These are phyloP conservation scores for Mucor lusitanicus DNA, from an alignment of 371 early-diverging fungal genomes.

Conservation along the genomic window DNA sequence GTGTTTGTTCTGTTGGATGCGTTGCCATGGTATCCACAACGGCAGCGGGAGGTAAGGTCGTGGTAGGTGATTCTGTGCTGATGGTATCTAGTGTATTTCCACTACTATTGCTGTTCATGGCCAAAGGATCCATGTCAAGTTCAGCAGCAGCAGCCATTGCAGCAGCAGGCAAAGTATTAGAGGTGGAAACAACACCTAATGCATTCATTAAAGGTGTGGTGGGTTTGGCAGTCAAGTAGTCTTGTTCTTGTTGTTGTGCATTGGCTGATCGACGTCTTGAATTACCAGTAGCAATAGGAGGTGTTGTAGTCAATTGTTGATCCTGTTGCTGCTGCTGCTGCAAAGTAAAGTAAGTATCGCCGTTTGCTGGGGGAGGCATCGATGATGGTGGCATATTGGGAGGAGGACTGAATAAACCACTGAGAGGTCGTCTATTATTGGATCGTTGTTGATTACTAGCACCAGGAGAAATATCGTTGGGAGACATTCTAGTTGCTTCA, in stretches of 20 bases:
- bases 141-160: neutral
- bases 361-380: neutral
- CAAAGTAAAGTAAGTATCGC: conserved; percentile 21
- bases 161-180: conserved; percentile 1
- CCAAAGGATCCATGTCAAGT: too few species aligned
- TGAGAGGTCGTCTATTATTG: conserved; percentile 6
- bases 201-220: neutral
- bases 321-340: conserved; percentile 4
- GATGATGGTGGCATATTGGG: neutral
- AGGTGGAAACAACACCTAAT: neutral
- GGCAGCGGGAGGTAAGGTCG: neutral
- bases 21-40: neutral
- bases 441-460: neutral
- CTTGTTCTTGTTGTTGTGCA: neutral
- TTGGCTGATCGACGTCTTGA: conserved; percentile 3
- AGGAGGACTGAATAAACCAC: conserved; percentile 30
- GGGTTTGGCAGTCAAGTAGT: conserved; percentile 15
- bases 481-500: neutral
- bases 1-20: neutral
- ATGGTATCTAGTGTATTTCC: neutral
- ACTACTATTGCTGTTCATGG: neutral
- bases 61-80: neutral
- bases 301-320: neutral
- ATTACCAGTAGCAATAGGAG: neutral
- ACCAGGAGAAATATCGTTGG: conserved; percentile 8